Percentiles rank a stretch among this genome's conserved stretches.
Conservation (phyloP, 768 basidiomycete species). For the Clitopilus hobsonii region DNA sequence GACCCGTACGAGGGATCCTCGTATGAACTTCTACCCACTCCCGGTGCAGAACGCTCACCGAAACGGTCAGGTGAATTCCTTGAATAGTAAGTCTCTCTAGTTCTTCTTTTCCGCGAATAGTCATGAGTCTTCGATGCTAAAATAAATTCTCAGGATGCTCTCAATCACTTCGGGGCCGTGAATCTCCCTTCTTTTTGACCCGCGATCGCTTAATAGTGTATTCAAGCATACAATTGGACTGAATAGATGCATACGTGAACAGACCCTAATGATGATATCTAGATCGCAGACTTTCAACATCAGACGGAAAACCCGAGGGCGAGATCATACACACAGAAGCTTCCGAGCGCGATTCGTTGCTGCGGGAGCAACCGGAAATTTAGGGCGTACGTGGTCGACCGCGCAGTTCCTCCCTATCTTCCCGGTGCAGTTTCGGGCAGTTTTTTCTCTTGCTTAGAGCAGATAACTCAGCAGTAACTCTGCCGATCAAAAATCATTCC, state of each 20-base stretch:
- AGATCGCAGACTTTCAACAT: neutral
- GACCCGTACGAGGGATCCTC: slow-evolving; percentile 28
- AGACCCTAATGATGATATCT: no score
- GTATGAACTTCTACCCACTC: slow-evolving; percentile 36
- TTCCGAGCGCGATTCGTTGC: neutral
- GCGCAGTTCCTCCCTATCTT: neutral
- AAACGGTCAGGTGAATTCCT: neutral
- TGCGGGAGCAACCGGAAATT: neutral
- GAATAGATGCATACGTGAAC: no score
- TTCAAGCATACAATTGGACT: no score
- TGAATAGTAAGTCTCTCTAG: neutral
- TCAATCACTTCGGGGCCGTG: no score
- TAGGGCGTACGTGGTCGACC: neutral
- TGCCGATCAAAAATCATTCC: neutral
- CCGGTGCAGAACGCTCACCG: neutral
- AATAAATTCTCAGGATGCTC: no score
- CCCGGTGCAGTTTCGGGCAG: neutral
- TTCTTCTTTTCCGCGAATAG: neutral
- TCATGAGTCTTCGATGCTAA: no score
- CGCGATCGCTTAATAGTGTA: no score
- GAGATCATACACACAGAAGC: neutral
- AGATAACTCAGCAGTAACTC: no score
- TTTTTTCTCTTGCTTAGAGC: neutral
- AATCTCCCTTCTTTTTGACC: no score
- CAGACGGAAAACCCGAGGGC: neutral